Conservation (phyloP, 805 yeast genomes). For the Metschnikowia gelsemii region DNA sequence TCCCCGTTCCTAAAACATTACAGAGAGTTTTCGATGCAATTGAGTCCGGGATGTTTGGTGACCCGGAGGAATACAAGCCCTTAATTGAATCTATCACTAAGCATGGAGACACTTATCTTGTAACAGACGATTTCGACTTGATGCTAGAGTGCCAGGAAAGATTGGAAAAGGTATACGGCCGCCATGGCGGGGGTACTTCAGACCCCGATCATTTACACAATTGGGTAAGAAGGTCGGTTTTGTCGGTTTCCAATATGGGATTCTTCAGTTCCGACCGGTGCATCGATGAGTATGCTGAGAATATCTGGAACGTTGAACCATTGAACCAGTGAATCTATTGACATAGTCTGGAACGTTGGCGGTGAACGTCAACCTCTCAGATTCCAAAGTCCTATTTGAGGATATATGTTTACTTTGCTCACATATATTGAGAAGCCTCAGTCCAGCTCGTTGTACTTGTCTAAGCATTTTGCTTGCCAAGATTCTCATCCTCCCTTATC, state of each 20-base stretch:
- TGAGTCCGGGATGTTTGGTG: slow-evolving; percentile 71
- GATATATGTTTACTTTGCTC: not conserved
- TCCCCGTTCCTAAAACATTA: slow-evolving; percentile 58
- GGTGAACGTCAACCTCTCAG: no score
- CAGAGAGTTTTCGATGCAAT: slow-evolving; percentile 62
- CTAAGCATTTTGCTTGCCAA: no score
- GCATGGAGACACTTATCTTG: slow-evolving; percentile 85
- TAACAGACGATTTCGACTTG: slow-evolving; percentile 84
- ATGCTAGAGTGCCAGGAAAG: slow-evolving; percentile 78
- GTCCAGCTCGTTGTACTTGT: no score
- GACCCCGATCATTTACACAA: slow-evolving; percentile 53
- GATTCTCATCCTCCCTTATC: no score
- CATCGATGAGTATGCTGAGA: slow-evolving; percentile 87
- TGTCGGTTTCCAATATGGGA: slow-evolving; percentile 88
- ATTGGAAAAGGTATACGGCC: slow-evolving; percentile 68
- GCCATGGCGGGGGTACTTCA: slow-evolving; percentile 40
- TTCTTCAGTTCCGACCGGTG: slow-evolving; percentile 90
- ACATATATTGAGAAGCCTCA: no score
- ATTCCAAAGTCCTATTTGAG: not conserved
- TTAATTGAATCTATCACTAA: slow-evolving; percentile 66
- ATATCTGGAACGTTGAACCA: slow-evolving; percentile 92
- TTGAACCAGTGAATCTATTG: slow-evolving; percentile 18
- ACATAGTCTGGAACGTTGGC: no score
- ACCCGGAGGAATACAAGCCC: slow-evolving; percentile 60
- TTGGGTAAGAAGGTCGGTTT: slow-evolving; percentile 77